Evolutionary conservation across 2,329 filamentous ascomycete species (phyloP), one percentile per base, ranked within the genome.

Genomic region (Microsporum audouinii): DNA sequence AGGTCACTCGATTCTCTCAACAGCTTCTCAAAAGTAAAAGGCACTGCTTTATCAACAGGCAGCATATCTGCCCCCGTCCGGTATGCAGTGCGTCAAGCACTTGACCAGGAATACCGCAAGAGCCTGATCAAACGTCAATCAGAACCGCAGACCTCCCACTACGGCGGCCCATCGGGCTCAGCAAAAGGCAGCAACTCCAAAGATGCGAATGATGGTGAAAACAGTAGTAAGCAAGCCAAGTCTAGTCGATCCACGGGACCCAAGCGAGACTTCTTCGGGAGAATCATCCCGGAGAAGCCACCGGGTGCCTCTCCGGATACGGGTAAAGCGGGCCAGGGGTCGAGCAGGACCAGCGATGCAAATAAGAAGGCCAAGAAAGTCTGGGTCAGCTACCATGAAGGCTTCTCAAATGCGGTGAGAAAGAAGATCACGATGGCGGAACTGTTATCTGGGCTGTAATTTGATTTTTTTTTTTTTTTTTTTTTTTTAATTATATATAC

Each of bases 41-140:
- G 68, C 23, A 69, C 65, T n/a, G 64, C 80, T 1, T 77, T 83
- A 2, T 76, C 71, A 2, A 70, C 80, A 2, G 68, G 78, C 1
- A 76, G 82, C 14, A 82, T 83, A 1, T 82, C 84, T 7, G 85
- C 84, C 0, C 90, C 89, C 0, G 89, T 89, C 0, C 84, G 94
- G n/a, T 99, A 90, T 70, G 92, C 92, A 1, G 87, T 99, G 4
- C 86, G 94, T 27, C 92, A 96, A 72, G 91, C 96, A 6, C 81
- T 99, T 0, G 91, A 96, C 69, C 89, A 94, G 71, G 92, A 97
- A 72, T 88, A 92, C 68, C 84, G 84, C 63, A 89, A 88, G 69
- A 87, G 89, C 56, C 82, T 86, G 10, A 77, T 82, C 34, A 77
- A 84, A 38, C 85, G 87, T 12, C 86, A 88, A 57, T 83, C 83